Evolutionary conservation across 2,329 filamentous ascomycete species (phyloP).

Genomic region (Alternaria postmessia): DNA sequence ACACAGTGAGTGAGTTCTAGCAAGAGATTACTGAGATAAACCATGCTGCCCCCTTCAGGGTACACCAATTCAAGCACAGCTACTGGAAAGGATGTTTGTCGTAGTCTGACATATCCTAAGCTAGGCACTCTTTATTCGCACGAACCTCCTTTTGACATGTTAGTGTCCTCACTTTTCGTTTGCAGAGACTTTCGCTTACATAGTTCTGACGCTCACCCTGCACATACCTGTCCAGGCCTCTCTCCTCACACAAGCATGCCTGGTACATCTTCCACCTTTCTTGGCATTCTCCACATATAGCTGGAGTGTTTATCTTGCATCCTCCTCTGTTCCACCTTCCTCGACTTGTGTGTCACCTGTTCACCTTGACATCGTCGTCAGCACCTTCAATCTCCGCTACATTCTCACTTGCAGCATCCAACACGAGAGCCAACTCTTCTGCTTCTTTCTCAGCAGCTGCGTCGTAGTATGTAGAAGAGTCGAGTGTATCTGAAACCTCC

Average conservation of each 20-base stretch:
- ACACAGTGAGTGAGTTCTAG: background rate
- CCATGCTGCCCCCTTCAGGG: background rate
- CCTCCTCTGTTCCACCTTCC: background rate
- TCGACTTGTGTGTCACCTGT: background rate
- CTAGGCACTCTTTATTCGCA: background rate
- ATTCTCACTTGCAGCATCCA: background rate
- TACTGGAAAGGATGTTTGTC: background rate
- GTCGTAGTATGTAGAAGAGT: background rate
- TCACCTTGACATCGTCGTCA: background rate
- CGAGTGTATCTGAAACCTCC: background rate
- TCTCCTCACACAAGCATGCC: background rate
- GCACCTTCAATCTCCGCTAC: background rate
- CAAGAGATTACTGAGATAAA: background rate
- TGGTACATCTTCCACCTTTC: background rate
- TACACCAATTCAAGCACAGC: background rate
- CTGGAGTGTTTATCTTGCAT: background rate
- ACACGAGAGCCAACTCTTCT: background rate
- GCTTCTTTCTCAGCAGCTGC: background rate
- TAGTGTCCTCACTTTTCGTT: background rate
- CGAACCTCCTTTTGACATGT: background rate
- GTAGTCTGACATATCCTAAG: background rate
- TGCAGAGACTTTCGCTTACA: background rate
- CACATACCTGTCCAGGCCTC: background rate
- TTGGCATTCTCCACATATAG: background rate
- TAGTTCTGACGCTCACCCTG: background rate